Conservation (phyloP, 2,329 filamentous ascomycete species). For the Colletotrichum sp. region DNA sequence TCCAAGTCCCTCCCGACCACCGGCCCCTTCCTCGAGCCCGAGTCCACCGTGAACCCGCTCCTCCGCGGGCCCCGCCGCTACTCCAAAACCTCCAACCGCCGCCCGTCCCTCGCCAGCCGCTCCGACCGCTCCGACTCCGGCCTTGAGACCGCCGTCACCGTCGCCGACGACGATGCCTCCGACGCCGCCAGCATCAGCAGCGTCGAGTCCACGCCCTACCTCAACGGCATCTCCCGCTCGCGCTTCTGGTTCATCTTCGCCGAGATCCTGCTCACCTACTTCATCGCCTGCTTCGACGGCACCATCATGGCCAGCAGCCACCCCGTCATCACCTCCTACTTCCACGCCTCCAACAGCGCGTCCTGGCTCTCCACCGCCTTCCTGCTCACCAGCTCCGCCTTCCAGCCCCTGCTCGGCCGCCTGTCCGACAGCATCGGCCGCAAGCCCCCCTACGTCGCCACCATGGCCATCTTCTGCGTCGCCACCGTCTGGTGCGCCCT, state of each 20-base stretch:
- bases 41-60: slow-evolving; percentile 44
- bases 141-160: neutral
- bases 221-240: slow-evolving; percentile 50
- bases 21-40: slow-evolving; percentile 44
- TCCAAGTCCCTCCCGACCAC: slow-evolving; percentile 44
- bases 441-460: slow-evolving; percentile 68
- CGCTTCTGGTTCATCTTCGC: slow-evolving; percentile 69
- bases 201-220: slow-evolving; percentile 32
- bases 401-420: slow-evolving; percentile 77
- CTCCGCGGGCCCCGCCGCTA: slow-evolving; percentile 38
- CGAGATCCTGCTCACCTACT: slow-evolving; percentile 62
- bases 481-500: slow-evolving; percentile 74
- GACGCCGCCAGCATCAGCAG: slow-evolving; percentile 15
- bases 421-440: slow-evolving; percentile 77
- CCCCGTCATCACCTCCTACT: slow-evolving; percentile 82
- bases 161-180: neutral
- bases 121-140: neutral
- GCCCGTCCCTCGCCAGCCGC: slow-evolving; percentile 5
- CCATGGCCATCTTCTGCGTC: slow-evolving; percentile 65
- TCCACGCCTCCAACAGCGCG: slow-evolving; percentile 77
- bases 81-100: slow-evolving; percentile 21
- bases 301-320: slow-evolving; percentile 85
- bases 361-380: slow-evolving; percentile 86
- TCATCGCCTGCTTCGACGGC: slow-evolving; percentile 72
- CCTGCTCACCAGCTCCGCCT: slow-evolving; percentile 76